Evolutionary conservation across 805 yeast genomes (phyloP), one percentile per base, ranked within the genome.

Genomic region (Metschnikowia lochheadii): DNA sequence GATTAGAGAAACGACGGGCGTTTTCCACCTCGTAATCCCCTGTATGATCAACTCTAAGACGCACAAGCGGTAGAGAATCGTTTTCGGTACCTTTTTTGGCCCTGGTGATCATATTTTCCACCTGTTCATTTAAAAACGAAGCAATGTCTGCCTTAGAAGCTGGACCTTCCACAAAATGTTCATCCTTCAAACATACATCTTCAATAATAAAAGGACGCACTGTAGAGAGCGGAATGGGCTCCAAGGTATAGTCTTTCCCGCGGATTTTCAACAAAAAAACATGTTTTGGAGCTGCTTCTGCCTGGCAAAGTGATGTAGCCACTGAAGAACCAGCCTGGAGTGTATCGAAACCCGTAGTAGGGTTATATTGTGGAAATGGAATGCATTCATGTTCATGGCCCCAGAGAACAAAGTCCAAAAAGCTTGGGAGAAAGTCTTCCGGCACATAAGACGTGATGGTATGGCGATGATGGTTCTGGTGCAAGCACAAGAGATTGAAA

Each of bases 361-460:
- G 72, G 59, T 85, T 85, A 41, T 72, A 72, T 1, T 74, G 77
- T 0, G 96, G 82, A 51, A 80, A 81, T 0, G 92, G 88, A 4
- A 84, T 76, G 62, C 97, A 89, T 63, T 94, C 97, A 67, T 94
- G 99, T 64, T 94, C 99, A 66, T 94, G 99, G 15, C 99, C 99
- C 99, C 99, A 94, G 1, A 91, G 70, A 0, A 94, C 84, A 50
- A 92, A 73, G 62, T 94, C 90, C 43, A 94, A 61, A 63, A 91
- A 90, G 7, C 77, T 72, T 0, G 98, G 99, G 21, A 94, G 69
- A 58, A 87, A 86, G 48, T 76, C 77, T 56, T 91, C 98, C 5
- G 97, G 98, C 4, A 94, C 72, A 56, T 86, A 86, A 4, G 89
- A 83, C 0, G 95, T 87, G 40, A 82, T 82, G 1, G 95, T 81